Evolutionary conservation across 768 basidiomycete genomes (phyloP), one percentile per base, ranked within the genome.

Genomic region (Hericium coralloides): DNA sequence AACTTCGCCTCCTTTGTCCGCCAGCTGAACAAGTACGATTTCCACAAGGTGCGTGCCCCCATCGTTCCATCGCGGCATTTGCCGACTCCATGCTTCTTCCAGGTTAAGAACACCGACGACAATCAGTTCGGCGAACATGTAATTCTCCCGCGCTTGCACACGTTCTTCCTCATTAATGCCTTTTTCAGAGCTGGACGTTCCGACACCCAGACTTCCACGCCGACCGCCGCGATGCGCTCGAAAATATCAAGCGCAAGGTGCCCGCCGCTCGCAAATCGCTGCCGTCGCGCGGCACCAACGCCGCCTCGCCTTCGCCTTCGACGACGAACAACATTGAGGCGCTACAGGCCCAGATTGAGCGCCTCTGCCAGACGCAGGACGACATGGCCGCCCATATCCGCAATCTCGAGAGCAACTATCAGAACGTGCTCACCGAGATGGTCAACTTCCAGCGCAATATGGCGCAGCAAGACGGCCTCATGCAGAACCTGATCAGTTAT

Each of bases 21-120:
- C 10, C 93, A 95, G 70, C 77, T 95, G 37, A 95, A 95, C 78
- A 95, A 95, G 70, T 95, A 95, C 68, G 93, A 95, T 72, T 95
- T 95, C 63, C 93, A 95, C 78, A 95, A 95, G 76, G 88, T 79
- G 38, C 66, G 72, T 60, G 38, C 22, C 45, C 26, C 36, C 38
- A n/a, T 56, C 23, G 48, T 22, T 45, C 37, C 31, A 36, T 39
- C 53, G 37, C 52, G 56, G 60, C 49, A 60, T 54, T 49, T 53
- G 48, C 55, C 60, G 59, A 53, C 59, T 56, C 9, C 18, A 20
- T 45, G 43, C 43, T 45, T 45, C 43, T 45, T 57, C 49, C 58
- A 76, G 77, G 83, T 94, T 61, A 95, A 94, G 71, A 92, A 89
- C 64, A 84, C 83, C 2, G 92, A 93, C 61, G 91, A 91, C 63